Evolutionary conservation across 768 basidiomycete genomes (phyloP).

Genomic region (Boletus tomentosulus): DNA sequence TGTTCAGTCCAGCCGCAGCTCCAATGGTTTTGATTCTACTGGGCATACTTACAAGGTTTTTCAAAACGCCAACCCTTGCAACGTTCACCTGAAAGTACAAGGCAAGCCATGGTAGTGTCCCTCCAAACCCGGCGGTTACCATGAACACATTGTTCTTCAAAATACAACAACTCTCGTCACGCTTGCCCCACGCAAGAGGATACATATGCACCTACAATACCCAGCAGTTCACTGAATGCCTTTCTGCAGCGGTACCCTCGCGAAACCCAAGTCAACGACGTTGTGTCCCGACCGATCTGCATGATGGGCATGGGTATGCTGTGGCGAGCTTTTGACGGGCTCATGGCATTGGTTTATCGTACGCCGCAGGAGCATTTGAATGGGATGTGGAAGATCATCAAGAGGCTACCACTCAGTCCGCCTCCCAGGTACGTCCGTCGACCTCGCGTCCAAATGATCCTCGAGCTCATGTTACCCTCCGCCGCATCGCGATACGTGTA

Average conservation of each 20-base stretch:
- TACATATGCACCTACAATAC: conserved; percentile 1
- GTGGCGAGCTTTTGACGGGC: conserved; percentile 6
- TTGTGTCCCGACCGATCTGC: no score
- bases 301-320: no score
- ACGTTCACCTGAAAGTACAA: neutral
- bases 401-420: conserved; percentile 14
- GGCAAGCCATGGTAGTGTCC: neutral
- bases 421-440: conserved; percentile 14
- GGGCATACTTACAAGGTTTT: neutral
- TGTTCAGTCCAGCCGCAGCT: no score
- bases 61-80: neutral
- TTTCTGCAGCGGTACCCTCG: neutral
- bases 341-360: conserved; percentile 8
- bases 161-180: conserved; percentile 5
- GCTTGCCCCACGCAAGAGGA: neutral
- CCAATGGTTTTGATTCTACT: no score
- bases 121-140: neutral
- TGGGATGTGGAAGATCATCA: conserved; percentile 21
- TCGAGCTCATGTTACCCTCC: neutral
- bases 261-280: no score
- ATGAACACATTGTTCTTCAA: conserved; percentile 10
- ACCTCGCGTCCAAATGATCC: neutral
- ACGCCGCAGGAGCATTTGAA: conserved; percentile 23
- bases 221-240: neutral
- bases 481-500: neutral